Conservation (phyloP, 208 protist species). For the Angomonas ambiguus region DNA sequence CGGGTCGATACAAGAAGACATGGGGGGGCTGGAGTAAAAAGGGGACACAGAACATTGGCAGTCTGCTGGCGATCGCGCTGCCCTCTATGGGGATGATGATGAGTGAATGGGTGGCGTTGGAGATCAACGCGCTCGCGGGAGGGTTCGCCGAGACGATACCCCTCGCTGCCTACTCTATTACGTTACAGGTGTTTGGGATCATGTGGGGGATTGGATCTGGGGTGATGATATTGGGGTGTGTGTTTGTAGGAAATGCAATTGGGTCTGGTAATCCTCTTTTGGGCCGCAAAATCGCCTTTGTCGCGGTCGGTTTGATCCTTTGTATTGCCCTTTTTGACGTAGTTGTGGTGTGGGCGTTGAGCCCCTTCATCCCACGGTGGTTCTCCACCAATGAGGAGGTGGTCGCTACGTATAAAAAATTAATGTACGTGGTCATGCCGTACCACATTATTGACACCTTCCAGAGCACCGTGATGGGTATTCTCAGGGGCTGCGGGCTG, state of each 20-base stretch:
- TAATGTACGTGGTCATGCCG: constrained; percentile 66
- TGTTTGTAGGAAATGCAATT: constrained; percentile 81
- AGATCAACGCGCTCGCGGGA: constrained; percentile 62
- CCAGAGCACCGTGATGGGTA: constrained; percentile 76
- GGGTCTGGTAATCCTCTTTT: constrained; percentile 64
- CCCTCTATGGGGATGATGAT: constrained; percentile 86
- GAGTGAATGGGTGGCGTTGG: constrained; percentile 80
- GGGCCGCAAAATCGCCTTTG: constrained; percentile 55
- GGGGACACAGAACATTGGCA: constrained; percentile 38
- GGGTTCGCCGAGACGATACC: constrained; percentile 57
- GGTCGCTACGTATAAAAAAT: constrained; percentile 30
- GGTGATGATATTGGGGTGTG: constrained; percentile 62
- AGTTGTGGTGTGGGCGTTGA: constrained; percentile 34
- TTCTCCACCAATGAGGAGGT: constrained; percentile 57
- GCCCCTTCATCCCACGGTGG: constrained; percentile 47
- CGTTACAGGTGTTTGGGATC: constrained; percentile 65
- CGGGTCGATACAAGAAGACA: constrained; percentile 53
- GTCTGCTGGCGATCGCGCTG: constrained; percentile 56
- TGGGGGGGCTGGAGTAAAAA: constrained; percentile 70
- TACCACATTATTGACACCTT: constrained; percentile 82
- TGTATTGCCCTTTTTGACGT: constrained; percentile 40
- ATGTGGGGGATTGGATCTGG: constrained; percentile 72
- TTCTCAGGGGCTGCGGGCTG: constrained; percentile 68
- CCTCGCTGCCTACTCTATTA: constrained; percentile 78
- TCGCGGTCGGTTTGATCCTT: constrained; percentile 47